A percentile compares a stretch with the other conserved stretches of the same genome.
Conservation (phyloP, 1,284 basidiomycete genomes). For the Laetiporus sulphureus region DNA sequence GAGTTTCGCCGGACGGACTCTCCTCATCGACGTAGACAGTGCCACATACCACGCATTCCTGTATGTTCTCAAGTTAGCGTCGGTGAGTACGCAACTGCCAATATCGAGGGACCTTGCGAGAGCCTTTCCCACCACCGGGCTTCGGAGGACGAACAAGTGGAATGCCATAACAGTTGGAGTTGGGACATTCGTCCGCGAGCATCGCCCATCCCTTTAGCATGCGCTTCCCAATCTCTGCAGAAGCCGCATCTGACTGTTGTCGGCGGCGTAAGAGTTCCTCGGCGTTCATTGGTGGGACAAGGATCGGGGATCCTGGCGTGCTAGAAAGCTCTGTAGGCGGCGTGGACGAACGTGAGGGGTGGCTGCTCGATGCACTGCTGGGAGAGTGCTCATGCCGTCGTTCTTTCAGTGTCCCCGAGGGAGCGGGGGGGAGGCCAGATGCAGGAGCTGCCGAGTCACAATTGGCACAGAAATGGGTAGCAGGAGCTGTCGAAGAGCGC, state of each 20-base stretch:
- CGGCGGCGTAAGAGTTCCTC: conserved; percentile 59
- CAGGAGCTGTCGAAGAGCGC: conserved; percentile 55
- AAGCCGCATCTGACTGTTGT: conserved; percentile 74
- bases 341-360: conserved; percentile 56
- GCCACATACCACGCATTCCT: conserved; percentile 79
- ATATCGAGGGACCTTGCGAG: conserved; percentile 50
- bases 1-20: conserved; percentile 44
- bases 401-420: not conserved
- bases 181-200: conserved; percentile 76
- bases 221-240: conserved; percentile 67
- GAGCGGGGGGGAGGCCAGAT: conserved; percentile 1
- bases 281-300: conserved; percentile 54
- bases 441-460: conserved; percentile 39
- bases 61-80: conserved; percentile 1
- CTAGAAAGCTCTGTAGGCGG: conserved; percentile 69
- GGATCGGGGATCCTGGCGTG: conserved; percentile 49
- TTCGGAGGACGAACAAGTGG: conserved; percentile 73
- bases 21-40: conserved; percentile 50
- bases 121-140: conserved; percentile 49
- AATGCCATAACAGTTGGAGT: conserved; percentile 57
- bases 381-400: conserved; percentile 36
- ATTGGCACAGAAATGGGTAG: conserved; percentile 51
- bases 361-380: conserved; percentile 41
- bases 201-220: conserved; percentile 80
- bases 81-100: too few species aligned